Base-by-base conservation (phyloP, 768 basidiomycete species). In the Leccinum incarnatum region DNA sequence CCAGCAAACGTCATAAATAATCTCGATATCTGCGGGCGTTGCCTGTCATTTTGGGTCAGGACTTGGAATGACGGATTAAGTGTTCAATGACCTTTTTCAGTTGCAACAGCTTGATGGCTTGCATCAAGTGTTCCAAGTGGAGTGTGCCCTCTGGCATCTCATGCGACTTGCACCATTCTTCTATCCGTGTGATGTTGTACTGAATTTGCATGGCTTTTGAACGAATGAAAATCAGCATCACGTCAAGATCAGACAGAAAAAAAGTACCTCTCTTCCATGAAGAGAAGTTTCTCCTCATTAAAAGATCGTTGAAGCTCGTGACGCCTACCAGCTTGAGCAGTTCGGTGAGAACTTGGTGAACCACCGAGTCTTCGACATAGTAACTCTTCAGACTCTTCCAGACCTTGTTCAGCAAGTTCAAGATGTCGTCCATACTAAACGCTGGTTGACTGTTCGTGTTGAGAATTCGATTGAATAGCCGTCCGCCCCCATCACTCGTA, bases 131-230 rank as follows among this genome's bases (percentile, higher is more conserved):
- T 75, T 99, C 97, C 56, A 99, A 80, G 73, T 98, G 97, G 29
- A 99, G 81, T 17, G 93, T 93, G 9, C 97, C 97, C 72, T 99
- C 97, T 1, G 96, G 97, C 94, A 99, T 98, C 70, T 97, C 94
- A 69, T 98, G 97, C 25, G 97, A 95, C 77, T 99, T 98, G 80
- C 97, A 99, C 97, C 97, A 98, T 76, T 98, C 95, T 68, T 95
- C 93, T 68, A 95, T 91, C 27, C 91, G 86, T 30, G 95, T 98
- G 71, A 98, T 97, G 71, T 98, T 98, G 74, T 99, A 99, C 72
- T 99, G 97, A 58, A 99, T 98, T 83, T 99, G 97, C 97, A 99
- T 98, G 4, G 97, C 97, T 98, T 62, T 40, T 48, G 56, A 55
- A 58, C 19, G 37, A 48, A 14, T 11, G 53, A 34, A 25, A n/a